Conservation (phyloP, 495 filamentous ascomycete species). For the Viridothelium virens region DNA sequence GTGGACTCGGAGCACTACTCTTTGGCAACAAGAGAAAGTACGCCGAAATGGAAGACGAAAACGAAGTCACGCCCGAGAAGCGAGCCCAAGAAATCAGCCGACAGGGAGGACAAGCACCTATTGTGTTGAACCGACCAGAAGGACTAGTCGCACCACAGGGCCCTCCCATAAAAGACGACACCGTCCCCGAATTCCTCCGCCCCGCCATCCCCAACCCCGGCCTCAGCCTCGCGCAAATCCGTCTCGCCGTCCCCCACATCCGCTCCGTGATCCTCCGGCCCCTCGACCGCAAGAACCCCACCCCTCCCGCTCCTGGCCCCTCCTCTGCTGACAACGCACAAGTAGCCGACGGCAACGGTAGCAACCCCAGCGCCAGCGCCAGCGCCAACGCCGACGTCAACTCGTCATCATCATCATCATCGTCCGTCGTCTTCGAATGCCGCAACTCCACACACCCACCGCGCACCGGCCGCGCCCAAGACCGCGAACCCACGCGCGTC, state of each 20-base stretch:
- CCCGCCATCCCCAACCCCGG: constrained; percentile 78
- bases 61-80: constrained; percentile 61
- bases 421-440: constrained; percentile 58
- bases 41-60: constrained; percentile 55
- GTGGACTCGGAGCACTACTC: constrained; percentile 74
- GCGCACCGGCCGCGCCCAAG: constrained; percentile 47
- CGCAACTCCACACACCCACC: constrained; percentile 57
- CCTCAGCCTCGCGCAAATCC: constrained; percentile 72
- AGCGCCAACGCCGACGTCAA: constrained; percentile 36
- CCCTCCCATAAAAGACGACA: constrained; percentile 14
- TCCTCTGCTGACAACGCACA: constrained; percentile 15
- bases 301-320: constrained; percentile 13
- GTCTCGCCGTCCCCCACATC: constrained; percentile 82
- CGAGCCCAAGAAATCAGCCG: constrained; percentile 48
- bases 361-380: constrained; percentile 15
- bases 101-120: constrained; percentile 56
- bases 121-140: constrained; percentile 67
- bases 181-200: constrained; percentile 69
- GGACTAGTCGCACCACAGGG: constrained; percentile 50
- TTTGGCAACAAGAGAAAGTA: constrained; percentile 90
- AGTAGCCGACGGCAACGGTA: constrained; percentile 49
- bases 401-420: not conserved
- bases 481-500: constrained; percentile 74
- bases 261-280: constrained; percentile 67
- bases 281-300: constrained; percentile 43